A percentile compares a stretch with the other conserved stretches of the same genome.
phyloP scores from a whole-genome alignment of 78 protist species.

The Fonticula alba region DNA sequence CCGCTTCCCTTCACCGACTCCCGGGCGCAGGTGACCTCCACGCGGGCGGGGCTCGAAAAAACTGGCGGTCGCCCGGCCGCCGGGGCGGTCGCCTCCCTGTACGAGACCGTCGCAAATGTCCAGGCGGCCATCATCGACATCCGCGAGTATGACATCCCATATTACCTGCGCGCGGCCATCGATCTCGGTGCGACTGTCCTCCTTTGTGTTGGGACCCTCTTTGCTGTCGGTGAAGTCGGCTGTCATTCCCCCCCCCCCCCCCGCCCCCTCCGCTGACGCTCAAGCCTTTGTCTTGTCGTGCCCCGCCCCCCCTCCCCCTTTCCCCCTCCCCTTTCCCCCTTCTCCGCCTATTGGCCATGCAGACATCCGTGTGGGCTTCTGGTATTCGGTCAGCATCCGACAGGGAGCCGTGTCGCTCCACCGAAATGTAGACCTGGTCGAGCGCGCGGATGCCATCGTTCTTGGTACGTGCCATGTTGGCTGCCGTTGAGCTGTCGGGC shows the following conservation, averaged over 20 bases:
- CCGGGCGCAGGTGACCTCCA: too few species aligned
- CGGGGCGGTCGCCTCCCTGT: too few species aligned
- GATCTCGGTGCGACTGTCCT: slow-evolving; percentile 33
- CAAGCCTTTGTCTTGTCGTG: too few species aligned
- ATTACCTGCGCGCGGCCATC: slow-evolving; percentile 74
- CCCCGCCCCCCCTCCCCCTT: not conserved
- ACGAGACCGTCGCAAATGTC: too few species aligned
- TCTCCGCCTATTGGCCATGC: too few species aligned
- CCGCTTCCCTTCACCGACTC: too few species aligned
- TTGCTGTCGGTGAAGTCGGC: not conserved
- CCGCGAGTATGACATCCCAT: slow-evolving; percentile 94
- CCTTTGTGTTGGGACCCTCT: not conserved
- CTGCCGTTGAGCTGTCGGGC: too few species aligned
- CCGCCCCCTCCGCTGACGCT: not conserved
- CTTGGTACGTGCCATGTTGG: slow-evolving; percentile 5
- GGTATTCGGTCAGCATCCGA: slow-evolving; percentile 22
- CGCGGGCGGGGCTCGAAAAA: too few species aligned
- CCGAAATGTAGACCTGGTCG: slow-evolving; percentile 12
- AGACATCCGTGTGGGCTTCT: slow-evolving; percentile 18
- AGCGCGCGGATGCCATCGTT: slow-evolving; percentile 62
- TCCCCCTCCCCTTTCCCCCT: not conserved
- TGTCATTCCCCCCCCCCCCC: not conserved
- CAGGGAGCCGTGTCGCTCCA: not conserved
- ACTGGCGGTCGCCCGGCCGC: too few species aligned
- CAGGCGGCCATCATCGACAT: slow-evolving; percentile 29